Base-by-base conservation (phyloP, 2,329 filamentous ascomycete species). In the Trichoderma simmonsii region DNA sequence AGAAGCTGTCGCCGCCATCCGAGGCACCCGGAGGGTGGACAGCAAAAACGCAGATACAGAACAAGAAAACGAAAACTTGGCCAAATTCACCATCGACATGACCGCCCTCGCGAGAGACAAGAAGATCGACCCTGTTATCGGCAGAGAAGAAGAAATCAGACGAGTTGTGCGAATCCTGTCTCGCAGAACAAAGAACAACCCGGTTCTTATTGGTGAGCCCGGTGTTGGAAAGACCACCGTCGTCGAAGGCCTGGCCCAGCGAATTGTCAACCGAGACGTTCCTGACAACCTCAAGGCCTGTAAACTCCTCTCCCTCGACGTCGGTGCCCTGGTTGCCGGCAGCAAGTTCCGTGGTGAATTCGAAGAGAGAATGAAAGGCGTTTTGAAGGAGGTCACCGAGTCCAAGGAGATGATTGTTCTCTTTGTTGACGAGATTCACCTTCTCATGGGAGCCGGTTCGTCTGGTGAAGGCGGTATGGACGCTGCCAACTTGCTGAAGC, bases 291-390 rank as follows among this genome's bases (percentile, higher is more conserved):
- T 99, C 70, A 94, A 96, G 67, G 91, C 93, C 73, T 99, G 96
- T 88, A 96, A 93, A 81, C 87, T 99, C 73, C 90, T 99, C 71
- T 98, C 96, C 4, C 90, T 99, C 60, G 96, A 99, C 79, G 95
- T 99, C 62, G 96, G 96, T 77, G 93, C 95, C 28, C 86, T 99
- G 71, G 95, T 99, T 74, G 96, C 96, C 72, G 96, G 96, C 76
- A 98, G 94, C 89, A 99, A 99, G 84, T 99, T 97, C 85, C 91
- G 96, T 64, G 96, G 96, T 85, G 96, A 99, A 82, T 99, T 99
- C 73, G 96, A 99, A 82, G 96, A 99, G 86, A 90, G 96, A 77
- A 98, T 99, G 95, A 99, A 99, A 88, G 95, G 95, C 70, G 96
- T 99, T 6, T 83, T 99, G 77, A 99, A 98, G 82, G 96, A 99